These are phyloP conservation scores for Wallacemonas sp. DNA, from an alignment of 208 protist genomes.

Conservation along the genomic window DNA sequence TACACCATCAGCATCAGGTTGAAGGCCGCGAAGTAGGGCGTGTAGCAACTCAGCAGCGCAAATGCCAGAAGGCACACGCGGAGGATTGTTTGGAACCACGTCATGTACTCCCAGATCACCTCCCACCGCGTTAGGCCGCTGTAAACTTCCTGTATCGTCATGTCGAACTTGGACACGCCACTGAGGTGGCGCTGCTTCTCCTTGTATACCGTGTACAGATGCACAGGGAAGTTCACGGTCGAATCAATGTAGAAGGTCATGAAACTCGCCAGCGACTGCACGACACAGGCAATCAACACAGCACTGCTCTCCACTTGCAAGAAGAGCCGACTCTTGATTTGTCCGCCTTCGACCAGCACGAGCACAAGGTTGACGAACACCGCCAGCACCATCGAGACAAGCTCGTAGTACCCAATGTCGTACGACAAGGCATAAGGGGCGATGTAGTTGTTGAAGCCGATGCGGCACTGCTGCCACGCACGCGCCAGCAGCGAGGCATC, in stretches of 20 bases:
- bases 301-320: neutral
- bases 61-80: constrained; percentile 54
- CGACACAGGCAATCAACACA: constrained; percentile 27
- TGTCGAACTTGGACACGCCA: constrained; percentile 38
- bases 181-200: constrained; percentile 44
- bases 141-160: constrained; percentile 52
- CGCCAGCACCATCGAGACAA: constrained; percentile 50
- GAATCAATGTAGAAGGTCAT: constrained; percentile 45
- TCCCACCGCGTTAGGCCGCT: constrained; percentile 38
- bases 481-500: neutral
- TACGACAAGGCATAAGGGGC: constrained; percentile 40
- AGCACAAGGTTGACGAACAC: constrained; percentile 59
- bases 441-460: constrained; percentile 57
- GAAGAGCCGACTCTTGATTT: neutral
- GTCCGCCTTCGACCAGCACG: constrained; percentile 34
- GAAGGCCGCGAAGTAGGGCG: constrained; percentile 74
- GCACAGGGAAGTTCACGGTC: constrained; percentile 51
- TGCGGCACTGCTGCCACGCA: constrained; percentile 17
- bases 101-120: constrained; percentile 29
- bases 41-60: constrained; percentile 50
- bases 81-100: constrained; percentile 53
- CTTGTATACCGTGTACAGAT: constrained; percentile 57
- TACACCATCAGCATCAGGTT: constrained; percentile 75
- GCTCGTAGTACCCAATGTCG: constrained; percentile 54
- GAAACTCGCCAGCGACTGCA: constrained; percentile 50